Percentiles rank a stretch among this genome's conserved stretches.
Conservation (phyloP, 2,329 filamentous ascomycete species). For the Penicillium verrucosum region DNA sequence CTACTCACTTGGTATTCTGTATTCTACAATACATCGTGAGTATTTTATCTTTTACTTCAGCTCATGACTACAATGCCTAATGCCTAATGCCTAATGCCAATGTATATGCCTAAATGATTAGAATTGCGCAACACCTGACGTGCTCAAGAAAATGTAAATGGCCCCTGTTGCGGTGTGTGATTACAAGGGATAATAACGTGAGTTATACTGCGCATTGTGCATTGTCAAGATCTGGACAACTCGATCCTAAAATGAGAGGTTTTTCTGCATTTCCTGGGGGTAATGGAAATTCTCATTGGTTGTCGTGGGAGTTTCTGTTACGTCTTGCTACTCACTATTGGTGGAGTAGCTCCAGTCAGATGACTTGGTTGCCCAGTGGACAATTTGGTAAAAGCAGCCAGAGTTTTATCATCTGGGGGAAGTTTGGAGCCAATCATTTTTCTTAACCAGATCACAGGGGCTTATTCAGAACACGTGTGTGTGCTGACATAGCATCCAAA, state of each 20-base stretch:
- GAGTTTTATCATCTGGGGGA: background rate
- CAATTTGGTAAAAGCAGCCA: conserved; percentile 18
- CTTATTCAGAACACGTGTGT: background rate
- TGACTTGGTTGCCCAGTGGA: conserved; percentile 23
- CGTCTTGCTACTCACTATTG: conserved; percentile 29
- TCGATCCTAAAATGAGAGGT: conserved; percentile 12
- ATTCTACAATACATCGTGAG: background rate
- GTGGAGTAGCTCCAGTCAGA: conserved; percentile 28
- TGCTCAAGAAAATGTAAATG: background rate
- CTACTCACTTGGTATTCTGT: background rate
- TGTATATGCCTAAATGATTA: background rate
- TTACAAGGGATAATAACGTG: conserved; percentile 3
- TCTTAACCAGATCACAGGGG: conserved; percentile 1
- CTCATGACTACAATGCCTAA: background rate
- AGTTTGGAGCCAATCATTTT: background rate
- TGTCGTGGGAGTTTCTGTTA: conserved; percentile 35
- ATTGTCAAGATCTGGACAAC: conserved; percentile 14
- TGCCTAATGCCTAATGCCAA: background rate
- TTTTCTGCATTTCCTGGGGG: conserved; percentile 24
- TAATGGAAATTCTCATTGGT: conserved; percentile 36
- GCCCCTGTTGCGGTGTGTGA: conserved; percentile 3
- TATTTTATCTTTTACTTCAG: background rate
- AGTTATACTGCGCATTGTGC: background rate
- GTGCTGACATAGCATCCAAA: conserved; percentile 13
- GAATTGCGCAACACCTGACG: background rate